Base-by-base conservation (phyloP, 73 alveolate genomes). In the Loxodes magnus region DNA sequence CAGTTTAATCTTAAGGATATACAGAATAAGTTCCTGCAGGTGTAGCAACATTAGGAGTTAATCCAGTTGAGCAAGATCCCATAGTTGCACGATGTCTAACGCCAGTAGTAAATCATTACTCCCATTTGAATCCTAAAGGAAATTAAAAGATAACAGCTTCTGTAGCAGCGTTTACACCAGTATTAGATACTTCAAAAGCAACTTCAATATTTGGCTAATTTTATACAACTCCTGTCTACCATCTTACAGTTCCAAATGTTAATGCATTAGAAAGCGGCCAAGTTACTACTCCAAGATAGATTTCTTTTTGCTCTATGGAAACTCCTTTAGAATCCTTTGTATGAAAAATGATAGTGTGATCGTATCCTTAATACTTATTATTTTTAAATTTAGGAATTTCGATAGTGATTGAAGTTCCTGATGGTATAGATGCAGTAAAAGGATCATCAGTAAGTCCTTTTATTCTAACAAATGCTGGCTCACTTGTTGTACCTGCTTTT, bases 121-220 rank as follows among this genome's bases (percentile, higher is more conserved):
- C 34, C 59, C 59, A 46, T 19, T 46, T 46, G 59, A 25, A 46
- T n/a, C 59, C 59, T n/a, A 25, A 24, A 5, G 59, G 59, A 23
- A 46, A 46, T 0, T 25, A 37, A 10, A 46, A 7, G 39, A 25
- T 25, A n/a, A 46, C 59, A 14, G 15, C 16, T 2, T 41, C 59
- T 10, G 10, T 24, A 12, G 15, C 34, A 12, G 59, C 22, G 7
- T 25, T 12, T 22, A 17, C 7, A 10, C 20, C 59, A 5, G 21
- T 10, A 37, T 25, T 46, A 21, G 46, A 17, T 9, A 46, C 2
- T 2, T 20, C n/a, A 10, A 46, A 22, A 1, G 22, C 52, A 37
- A 46, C 27, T 46, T 46, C 59, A 1, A 24, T 19, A 1, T n/a
- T 2, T 7, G 52, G 7, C 10, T 1, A n/a, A n/a, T n/a, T n/a